phyloP scores from a whole-genome alignment of 371 early-diverging fungal species.

The Mucor sp. region DNA sequence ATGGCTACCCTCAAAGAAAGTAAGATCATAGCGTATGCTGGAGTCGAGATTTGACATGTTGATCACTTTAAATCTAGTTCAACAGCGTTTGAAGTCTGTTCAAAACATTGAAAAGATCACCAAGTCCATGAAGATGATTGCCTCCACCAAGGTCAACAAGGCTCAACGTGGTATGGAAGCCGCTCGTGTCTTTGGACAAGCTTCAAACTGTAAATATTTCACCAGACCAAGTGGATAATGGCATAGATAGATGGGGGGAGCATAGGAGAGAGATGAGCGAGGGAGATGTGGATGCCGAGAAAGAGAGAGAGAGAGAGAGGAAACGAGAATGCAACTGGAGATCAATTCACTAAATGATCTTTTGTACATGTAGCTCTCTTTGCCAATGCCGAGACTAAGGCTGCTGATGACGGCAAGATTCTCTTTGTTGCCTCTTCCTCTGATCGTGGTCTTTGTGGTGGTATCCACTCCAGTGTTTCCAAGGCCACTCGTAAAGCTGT shows the following conservation, averaged over 20 bases:
- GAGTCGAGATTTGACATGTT: neutral
- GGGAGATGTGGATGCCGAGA: neutral
- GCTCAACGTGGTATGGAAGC: slow-evolving; percentile 95
- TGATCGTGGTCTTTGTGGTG: slow-evolving; percentile 99
- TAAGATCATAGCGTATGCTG: slow-evolving; percentile 40
- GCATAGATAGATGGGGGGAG: slow-evolving; percentile 1
- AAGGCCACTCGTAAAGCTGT: slow-evolving; percentile 79
- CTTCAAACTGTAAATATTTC: slow-evolving; percentile 63
- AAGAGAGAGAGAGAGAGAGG: neutral
- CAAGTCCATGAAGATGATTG: slow-evolving; percentile 99
- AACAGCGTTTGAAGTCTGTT: slow-evolving; percentile 95
- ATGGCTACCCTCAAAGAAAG: slow-evolving; percentile 93
- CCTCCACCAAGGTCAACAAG: slow-evolving; percentile 96
- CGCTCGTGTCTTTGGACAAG: slow-evolving; percentile 85
- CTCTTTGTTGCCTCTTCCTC: slow-evolving; percentile 87
- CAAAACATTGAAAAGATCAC: slow-evolving; percentile 98
- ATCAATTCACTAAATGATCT: neutral
- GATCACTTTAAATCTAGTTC: slow-evolving; percentile 62
- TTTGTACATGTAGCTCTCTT: slow-evolving; percentile 65
- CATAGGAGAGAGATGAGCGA: neutral
- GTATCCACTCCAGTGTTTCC: slow-evolving; percentile 96
- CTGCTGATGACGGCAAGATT: slow-evolving; percentile 59
- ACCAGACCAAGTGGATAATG: neutral
- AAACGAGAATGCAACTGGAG: neutral
- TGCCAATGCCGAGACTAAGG: slow-evolving; percentile 75